Evolutionary conservation across 352 stramenopile species (phyloP), one percentile per base, ranked within the genome.

Genomic region (Thalassiosira livingstoniorum): DNA sequence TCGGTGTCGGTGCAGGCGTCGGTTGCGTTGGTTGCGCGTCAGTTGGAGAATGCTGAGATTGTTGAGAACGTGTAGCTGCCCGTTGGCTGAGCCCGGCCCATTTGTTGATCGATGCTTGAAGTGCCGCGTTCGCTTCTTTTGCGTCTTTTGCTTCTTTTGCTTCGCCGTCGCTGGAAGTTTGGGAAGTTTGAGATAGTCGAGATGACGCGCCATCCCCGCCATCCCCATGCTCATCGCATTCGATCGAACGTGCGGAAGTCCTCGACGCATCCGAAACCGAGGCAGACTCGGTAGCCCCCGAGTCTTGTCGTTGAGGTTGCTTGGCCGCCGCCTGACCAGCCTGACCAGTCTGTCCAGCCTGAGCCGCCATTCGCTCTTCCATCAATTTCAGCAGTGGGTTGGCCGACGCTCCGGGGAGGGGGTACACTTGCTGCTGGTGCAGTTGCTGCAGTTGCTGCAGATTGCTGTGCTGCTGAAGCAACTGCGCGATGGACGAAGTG

Each of bases 331-430:
- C n/a, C n/a, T n/a, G n/a, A 34, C n/a, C n/a, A 32, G 2, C 35
- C 11, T 3, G 23, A 31, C 21, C 13, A 34, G 54, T 62, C 54
- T 34, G 27, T 31, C 23, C 18, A 34, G 53, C 25, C 45, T 68
- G 39, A 27, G 60, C 47, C 13, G 68, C 67, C 76, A 83, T 78
- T 51, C 78, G 69, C 31, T 80, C 37, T 27, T 81, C 71, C 71
- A 86, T 74, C 57, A 86, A 58, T 61, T 74, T 77, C 45, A 86
- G 58, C 37, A 86, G 34, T 47, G 78, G 78, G 63, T 86, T 86
- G 0, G 42, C 60, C 45, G 57, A 31, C 5, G 34, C 18, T n/a
- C 34, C 27, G 42, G 32, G 21, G 23, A n/a, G 32, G 2, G 31
- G 23, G 29, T n/a, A 31, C 1, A 39, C 25, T 7, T 39, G 69